Percentiles rank a stretch among this genome's conserved stretches.
These are phyloP conservation scores for Boletus vermiculosoides DNA, from an alignment of 768 basidiomycete genomes.

Conservation along the genomic window DNA sequence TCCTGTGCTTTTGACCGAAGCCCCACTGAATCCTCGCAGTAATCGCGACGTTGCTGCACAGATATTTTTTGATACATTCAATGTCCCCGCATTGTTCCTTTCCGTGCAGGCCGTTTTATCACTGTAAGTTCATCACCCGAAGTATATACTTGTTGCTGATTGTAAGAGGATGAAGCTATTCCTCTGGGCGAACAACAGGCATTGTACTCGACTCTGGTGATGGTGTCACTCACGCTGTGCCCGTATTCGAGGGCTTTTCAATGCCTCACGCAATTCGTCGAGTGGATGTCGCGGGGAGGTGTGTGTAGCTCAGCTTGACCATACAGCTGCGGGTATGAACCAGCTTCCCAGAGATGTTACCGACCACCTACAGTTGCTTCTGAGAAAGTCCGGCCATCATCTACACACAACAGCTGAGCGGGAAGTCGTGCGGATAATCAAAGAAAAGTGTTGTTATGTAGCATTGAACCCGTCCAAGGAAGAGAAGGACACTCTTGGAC, in stretches of 20 bases:
- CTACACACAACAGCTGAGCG: constrained; percentile 96
- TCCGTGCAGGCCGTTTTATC: constrained; percentile 97
- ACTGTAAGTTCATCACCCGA: constrained; percentile 58
- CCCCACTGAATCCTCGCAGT: constrained; percentile 92
- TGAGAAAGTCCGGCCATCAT: constrained; percentile 93
- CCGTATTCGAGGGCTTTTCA: constrained; percentile 98
- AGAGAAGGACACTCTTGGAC: constrained; percentile 82
- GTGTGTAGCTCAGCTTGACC: constrained; percentile 17
- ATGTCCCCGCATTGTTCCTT: constrained; percentile 95
- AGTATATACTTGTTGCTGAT: constrained; percentile 7
- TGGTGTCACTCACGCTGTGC: constrained; percentile 97
- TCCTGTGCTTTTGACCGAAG: constrained; percentile 95
- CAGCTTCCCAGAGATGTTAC: constrained; percentile 77
- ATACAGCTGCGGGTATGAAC: not conserved
- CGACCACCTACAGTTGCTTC: constrained; percentile 89
- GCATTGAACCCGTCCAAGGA: constrained; percentile 92
- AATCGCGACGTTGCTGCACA: constrained; percentile 97
- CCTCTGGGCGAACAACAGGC: constrained; percentile 97
- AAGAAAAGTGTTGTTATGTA: constrained; percentile 97
- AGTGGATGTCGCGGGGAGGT: constrained; percentile 96
- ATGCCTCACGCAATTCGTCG: constrained; percentile 98
- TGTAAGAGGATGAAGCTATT: constrained; percentile 63
- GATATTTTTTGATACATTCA: constrained; percentile 99
- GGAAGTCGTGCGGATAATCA: constrained; percentile 95
- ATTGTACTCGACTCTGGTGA: constrained; percentile 99